phyloP scores from a whole-genome alignment of 352 stramenopile species.

The Phytophthora europaea region DNA sequence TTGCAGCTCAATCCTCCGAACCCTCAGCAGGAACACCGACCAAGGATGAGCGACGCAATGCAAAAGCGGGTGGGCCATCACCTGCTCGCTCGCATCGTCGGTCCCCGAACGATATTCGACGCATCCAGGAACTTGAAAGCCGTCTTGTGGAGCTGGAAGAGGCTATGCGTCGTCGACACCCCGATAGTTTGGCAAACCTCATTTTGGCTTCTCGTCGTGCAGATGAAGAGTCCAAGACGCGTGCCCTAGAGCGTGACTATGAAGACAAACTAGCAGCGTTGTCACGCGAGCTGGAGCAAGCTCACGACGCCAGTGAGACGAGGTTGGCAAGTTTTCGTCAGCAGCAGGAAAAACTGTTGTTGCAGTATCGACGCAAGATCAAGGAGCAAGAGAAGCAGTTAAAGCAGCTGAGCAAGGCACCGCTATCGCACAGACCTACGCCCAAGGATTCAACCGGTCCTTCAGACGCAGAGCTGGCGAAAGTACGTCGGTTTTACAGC shows the following conservation, averaged over 20 bases:
- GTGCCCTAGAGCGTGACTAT: constrained; percentile 46
- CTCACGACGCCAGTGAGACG: constrained; percentile 60
- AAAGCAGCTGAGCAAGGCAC: constrained; percentile 32
- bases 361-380: constrained; percentile 76
- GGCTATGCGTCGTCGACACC: constrained; percentile 79
- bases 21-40: constrained; percentile 16
- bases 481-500: constrained; percentile 76
- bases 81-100: constrained; percentile 33
- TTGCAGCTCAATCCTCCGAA: constrained; percentile 13
- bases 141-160: constrained; percentile 78
- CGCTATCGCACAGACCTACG: constrained; percentile 10
- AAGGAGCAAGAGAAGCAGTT: constrained; percentile 57
- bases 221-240: constrained; percentile 69
- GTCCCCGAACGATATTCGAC: constrained; percentile 67
- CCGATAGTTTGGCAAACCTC: constrained; percentile 83
- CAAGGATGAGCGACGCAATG: constrained; percentile 23
- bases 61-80: constrained; percentile 13
- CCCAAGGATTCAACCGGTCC: constrained; percentile 21
- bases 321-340: constrained; percentile 80
- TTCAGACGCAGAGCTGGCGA: constrained; percentile 49
- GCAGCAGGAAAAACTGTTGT: constrained; percentile 81
- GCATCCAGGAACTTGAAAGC: constrained; percentile 81
- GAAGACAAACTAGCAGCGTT: constrained; percentile 53
- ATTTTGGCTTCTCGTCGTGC: constrained; percentile 77
- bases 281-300: constrained; percentile 57